Conservation (phyloP, 768 basidiomycete genomes). For the Lactarius evosmus region DNA sequence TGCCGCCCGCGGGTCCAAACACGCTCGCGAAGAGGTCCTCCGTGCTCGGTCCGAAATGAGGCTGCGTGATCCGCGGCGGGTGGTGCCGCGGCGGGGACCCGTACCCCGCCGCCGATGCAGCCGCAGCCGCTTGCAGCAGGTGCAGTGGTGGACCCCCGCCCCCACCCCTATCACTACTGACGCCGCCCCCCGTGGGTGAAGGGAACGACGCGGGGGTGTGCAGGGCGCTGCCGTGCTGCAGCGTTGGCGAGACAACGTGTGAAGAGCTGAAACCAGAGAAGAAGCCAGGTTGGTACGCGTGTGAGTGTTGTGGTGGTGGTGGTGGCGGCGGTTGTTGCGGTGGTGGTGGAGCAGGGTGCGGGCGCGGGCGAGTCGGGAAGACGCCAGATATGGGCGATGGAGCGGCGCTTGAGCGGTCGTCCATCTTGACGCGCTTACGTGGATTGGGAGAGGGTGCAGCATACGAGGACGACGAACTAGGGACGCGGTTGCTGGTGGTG, state of each 20-base stretch:
- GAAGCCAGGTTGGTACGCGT: constrained; percentile 10
- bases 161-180: not conserved
- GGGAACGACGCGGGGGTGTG: constrained; percentile 16
- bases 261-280: constrained; percentile 7
- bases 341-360: constrained; percentile 7
- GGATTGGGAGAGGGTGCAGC: constrained; percentile 20
- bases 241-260: constrained; percentile 7
- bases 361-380: constrained; percentile 14
- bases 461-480: constrained; percentile 16
- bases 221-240: not conserved
- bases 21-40: constrained; percentile 29
- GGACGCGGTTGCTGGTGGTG: constrained; percentile 25
- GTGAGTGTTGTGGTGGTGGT: not conserved
- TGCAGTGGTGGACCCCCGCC: constrained; percentile 7
- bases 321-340: not conserved
- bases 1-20: constrained; percentile 26
- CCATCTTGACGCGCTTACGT: constrained; percentile 19
- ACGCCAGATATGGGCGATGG: constrained; percentile 10
- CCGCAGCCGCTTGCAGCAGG: not conserved
- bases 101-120: not conserved
- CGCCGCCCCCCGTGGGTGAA: constrained; percentile 8
- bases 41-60: constrained; percentile 10
- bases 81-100: constrained; percentile 13
- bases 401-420: constrained; percentile 5
- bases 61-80: constrained; percentile 22